Evolutionary conservation across 305 asterid genomes (phyloP).

Genomic region (Solanum hybrid): DNA sequence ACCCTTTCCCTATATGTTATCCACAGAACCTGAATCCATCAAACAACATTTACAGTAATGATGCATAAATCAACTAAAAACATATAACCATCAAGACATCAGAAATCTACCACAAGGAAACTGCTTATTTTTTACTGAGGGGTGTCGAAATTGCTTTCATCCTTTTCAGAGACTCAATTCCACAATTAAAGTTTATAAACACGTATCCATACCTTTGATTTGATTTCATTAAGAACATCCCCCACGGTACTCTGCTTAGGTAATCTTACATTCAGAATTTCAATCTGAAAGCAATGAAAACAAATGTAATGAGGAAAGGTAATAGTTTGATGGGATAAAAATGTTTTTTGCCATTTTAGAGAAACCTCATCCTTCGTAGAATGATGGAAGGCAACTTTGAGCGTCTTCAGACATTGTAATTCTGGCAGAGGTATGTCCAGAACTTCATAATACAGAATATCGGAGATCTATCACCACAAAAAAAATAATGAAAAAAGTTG

Average conservation of each 20-base stretch:
- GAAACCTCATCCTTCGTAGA: constrained; percentile 90
- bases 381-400: constrained; percentile 90
- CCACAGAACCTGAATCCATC: constrained; percentile 1
- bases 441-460: constrained; percentile 86
- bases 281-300: constrained; percentile 39
- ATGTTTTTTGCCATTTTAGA: neutral
- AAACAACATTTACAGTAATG: neutral
- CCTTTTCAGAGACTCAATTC: neutral
- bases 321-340: neutral
- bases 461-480: constrained; percentile 47
- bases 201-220: constrained; percentile 59
- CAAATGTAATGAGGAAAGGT: neutral
- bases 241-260: constrained; percentile 91
- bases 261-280: constrained; percentile 71
- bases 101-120: neutral
- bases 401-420: constrained; percentile 83
- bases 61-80: neutral
- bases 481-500: neutral
- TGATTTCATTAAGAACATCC: constrained; percentile 86
- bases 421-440: constrained; percentile 97
- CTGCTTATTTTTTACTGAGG: neutral
- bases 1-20: neutral
- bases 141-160: neutral
- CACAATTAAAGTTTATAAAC: neutral
- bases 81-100: neutral